Base-by-base conservation (phyloP, 352 stramenopile genomes). In the Pythium rhizo-oryzae region DNA sequence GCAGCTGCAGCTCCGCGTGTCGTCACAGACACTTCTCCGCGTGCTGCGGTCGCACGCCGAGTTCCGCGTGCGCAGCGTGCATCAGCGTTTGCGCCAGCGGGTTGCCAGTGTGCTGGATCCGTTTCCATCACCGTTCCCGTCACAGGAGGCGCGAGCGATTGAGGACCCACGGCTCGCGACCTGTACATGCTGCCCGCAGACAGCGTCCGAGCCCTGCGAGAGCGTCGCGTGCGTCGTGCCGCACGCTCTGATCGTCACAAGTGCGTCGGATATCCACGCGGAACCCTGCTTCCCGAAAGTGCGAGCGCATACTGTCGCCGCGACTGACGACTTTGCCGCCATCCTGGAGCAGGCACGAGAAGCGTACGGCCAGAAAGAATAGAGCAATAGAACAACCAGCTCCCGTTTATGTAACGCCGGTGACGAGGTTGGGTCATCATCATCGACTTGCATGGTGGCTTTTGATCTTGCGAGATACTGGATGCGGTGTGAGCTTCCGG, bases 191-290 rank as follows among this genome's bases (percentile, higher is more conserved):
- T 75, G 64, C 24, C 56, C 61, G 8, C 39, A 23, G 7, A 77
- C 70, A 0, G 66, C 77, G 6, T 23, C 67, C 19, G 68, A 59
- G 43, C 83, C 85, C 4, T 93, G 85, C 46, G 67, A 81, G 24
- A 89, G 80, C 4, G 69, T 85, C 43, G 67, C 83, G 0, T 93
- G 85, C 46, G 52, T 89, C 18, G 60, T 93, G 5, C 82, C 79
- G 0, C 82, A 93, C 44, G 70, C 74, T 23, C 58, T 91, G 5
- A 70, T 90, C 30, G 68, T 93, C 19, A 82, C 63, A 23, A 77
- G 67, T 37, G 53, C 28, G 18, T 43, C 53, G 8, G 51, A 62
- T 21, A 56, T 69, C 9, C 39, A 65, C 30, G 41, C 70, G 4
- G 59, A 74, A 35, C 21, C 37, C 4, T 65, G 56, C 16, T 62